Evolutionary conservation across 2,329 filamentous ascomycete species (phyloP), one percentile per base, ranked within the genome.

Genomic region (Penicillium brevicompactum): DNA sequence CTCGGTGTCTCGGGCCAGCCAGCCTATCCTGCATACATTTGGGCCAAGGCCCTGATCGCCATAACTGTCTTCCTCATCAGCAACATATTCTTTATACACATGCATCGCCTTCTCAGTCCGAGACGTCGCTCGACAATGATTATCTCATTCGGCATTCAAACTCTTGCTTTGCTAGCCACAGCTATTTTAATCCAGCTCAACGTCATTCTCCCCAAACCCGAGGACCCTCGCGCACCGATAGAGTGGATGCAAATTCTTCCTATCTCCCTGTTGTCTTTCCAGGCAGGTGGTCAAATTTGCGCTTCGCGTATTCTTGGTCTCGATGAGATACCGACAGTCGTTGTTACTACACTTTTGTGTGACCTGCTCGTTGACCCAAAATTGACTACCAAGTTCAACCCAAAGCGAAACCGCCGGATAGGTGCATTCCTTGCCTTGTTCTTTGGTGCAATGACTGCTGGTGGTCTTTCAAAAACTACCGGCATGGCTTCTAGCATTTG

Each of bases 31-130:
- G 63, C 67, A 5, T 74, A 73, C 49, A 71, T 73, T 42, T 78
- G 75, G 70, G 71, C 73, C 57, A 78, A 78, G 58, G 75, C 74
- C 4, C 68, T 78, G 32, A 71, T 73, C 18, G 68, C 75, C n/a
- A 65, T 78, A 1, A 58, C 56, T 7, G 64, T 70, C 31, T 78
- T 76, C 60, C 56, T 76, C n/a, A 16, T 66, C 10, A 71, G 75
- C 56, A 72, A 72, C 18, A 42, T 78, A 31, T 68, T 76, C 61
- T 78, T 77, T 66, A 74, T 69, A 44, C 60, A 69, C 22, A 47
- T 71, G 6, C 70, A 69, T 21, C 69, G 74, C 5, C 51, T 63
- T 14, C 61, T 74, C 24, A 59, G 49, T 3, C 64, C 72, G 4
- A 70, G 69, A 13, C 74, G 74, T 24, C 72, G 76, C 16, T 70